Percentiles rank a stretch among this genome's conserved stretches.
phyloP scores from a whole-genome alignment of 2,329 filamentous ascomycete genomes.

The Fusarium avenaceum region DNA sequence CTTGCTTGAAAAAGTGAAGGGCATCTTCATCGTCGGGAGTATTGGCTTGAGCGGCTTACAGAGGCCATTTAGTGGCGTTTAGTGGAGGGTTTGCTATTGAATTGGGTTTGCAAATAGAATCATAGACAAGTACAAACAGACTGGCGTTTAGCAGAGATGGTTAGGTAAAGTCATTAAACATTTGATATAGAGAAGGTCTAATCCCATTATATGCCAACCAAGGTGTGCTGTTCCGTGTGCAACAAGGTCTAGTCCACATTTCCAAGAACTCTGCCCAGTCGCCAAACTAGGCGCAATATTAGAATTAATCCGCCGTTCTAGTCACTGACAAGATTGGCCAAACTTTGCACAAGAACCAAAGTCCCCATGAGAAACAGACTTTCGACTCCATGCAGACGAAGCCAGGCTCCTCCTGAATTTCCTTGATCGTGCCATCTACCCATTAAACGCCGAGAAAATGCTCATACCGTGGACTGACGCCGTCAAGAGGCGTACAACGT shows the following conservation, averaged over 20 bases:
- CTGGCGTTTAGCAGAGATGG: not conserved
- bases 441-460: slow-evolving; percentile 49
- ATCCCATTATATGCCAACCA: slow-evolving; percentile 38
- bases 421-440: slow-evolving; percentile 43
- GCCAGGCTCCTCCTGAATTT: slow-evolving; percentile 19
- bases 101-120: not conserved
- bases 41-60: not conserved
- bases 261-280: slow-evolving; percentile 27
- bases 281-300: slow-evolving; percentile 28
- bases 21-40: not conserved
- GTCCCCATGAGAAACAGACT: slow-evolving; percentile 10
- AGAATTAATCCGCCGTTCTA: slow-evolving; percentile 32
- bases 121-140: slow-evolving; percentile 18
- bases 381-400: slow-evolving; percentile 16
- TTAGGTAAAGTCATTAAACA: not conserved
- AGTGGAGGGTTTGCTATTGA: not conserved
- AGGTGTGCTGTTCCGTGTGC: slow-evolving; percentile 23
- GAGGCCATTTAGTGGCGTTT: slow-evolving; percentile 20
- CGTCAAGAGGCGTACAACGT: slow-evolving; percentile 25
- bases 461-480: slow-evolving; percentile 37
- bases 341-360: slow-evolving; percentile 31
- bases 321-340: slow-evolving; percentile 23
- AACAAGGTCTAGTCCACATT: slow-evolving; percentile 16
- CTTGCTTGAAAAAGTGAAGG: not conserved
- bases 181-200: slow-evolving; percentile 29